A percentile compares a stretch with the other conserved stretches of the same genome.
phyloP scores from a whole-genome alignment of 2,329 filamentous ascomycete genomes.

The Knufia petricola region DNA sequence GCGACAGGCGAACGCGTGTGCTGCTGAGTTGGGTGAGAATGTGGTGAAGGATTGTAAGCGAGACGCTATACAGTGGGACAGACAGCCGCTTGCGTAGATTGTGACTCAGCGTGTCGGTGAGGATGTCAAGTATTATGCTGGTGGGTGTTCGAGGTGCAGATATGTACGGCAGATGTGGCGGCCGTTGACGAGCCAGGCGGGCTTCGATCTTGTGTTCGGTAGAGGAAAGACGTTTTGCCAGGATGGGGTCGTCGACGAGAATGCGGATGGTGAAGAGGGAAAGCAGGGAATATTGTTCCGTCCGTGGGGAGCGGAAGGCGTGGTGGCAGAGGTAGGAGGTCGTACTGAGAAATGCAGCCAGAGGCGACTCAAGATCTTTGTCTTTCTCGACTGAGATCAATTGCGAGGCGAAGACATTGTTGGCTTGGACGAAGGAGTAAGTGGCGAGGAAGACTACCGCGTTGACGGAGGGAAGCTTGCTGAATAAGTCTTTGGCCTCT shows the following conservation, averaged over 20 bases:
- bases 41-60: conserved; percentile 70
- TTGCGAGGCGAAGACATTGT: conserved; percentile 88
- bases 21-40: conserved; percentile 76
- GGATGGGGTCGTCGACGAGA: conserved; percentile 70
- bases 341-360: conserved; percentile 74
- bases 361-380: conserved; percentile 52
- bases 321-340: conserved; percentile 91
- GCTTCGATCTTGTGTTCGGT: conserved; percentile 65
- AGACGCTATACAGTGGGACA: conserved; percentile 70
- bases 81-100: conserved; percentile 82
- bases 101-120: conserved; percentile 87
- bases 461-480: conserved; percentile 66
- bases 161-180: conserved; percentile 71
- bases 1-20: conserved; percentile 67
- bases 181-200: conserved; percentile 78
- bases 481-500: conserved; percentile 72
- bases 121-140: conserved; percentile 69
- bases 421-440: conserved; percentile 89
- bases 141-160: conserved; percentile 63
- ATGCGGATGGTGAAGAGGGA: conserved; percentile 78
- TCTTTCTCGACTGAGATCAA: conserved; percentile 53
- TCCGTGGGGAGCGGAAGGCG: conserved; percentile 70
- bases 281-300: conserved; percentile 73
- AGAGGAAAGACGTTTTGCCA: conserved; percentile 76
- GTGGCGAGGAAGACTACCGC: conserved; percentile 72